Evolutionary conservation across 2,329 filamentous ascomycete genomes (phyloP).

Genomic region (Zasmidium cellare): DNA sequence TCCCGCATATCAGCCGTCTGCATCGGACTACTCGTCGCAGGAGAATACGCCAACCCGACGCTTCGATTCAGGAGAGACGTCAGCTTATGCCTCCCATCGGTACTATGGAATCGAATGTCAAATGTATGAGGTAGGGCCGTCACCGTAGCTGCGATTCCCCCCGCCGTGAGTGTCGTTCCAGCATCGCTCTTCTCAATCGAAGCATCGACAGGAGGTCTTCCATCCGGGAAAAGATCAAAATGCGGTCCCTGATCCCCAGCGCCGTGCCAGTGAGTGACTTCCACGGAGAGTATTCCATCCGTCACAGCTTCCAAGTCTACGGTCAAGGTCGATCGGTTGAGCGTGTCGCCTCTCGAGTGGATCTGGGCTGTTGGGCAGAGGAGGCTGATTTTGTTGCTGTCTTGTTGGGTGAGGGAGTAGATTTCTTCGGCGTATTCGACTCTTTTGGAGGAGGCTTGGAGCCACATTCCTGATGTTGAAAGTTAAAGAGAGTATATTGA

Average conservation of each 20-base stretch:
- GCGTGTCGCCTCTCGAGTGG: slow-evolving; percentile 52
- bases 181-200: slow-evolving; percentile 44
- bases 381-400: slow-evolving; percentile 52
- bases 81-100: slow-evolving; percentile 51
- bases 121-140: slow-evolving; percentile 52
- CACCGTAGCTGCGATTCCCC: slow-evolving; percentile 55
- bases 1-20: slow-evolving; percentile 53
- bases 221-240: slow-evolving; percentile 59
- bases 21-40: slow-evolving; percentile 54
- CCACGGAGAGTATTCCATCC: slow-evolving; percentile 61
- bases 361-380: slow-evolving; percentile 61
- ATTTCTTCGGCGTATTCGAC: slow-evolving; percentile 68
- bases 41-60: slow-evolving; percentile 59
- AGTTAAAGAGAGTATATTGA: neutral
- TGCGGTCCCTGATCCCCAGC: slow-evolving; percentile 54
- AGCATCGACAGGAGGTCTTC: slow-evolving; percentile 43
- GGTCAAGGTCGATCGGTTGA: slow-evolving; percentile 7
- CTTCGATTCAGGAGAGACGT: slow-evolving; percentile 58
- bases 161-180: slow-evolving; percentile 54
- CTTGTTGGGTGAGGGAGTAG: slow-evolving; percentile 47
- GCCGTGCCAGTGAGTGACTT: slow-evolving; percentile 60
- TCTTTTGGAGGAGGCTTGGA: slow-evolving; percentile 59
- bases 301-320: slow-evolving; percentile 56
- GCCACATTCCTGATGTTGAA: slow-evolving; percentile 57
- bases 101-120: slow-evolving; percentile 57